phyloP scores from a whole-genome alignment of 768 basidiomycete species.

The Rubroboletus pulcherrimus region DNA sequence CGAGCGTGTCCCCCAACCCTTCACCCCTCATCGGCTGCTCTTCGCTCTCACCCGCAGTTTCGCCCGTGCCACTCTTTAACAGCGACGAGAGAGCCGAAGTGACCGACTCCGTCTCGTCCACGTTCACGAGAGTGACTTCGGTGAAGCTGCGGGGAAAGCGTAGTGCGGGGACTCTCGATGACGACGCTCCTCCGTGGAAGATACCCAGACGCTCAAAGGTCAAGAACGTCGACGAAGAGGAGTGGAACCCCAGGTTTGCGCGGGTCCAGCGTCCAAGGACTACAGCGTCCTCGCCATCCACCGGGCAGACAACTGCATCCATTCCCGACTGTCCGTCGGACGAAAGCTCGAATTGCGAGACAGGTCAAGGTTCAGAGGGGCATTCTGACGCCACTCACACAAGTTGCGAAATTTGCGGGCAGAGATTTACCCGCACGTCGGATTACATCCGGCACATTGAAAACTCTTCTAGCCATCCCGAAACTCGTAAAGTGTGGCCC shows the following conservation, averaged over 20 bases:
- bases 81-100: neutral
- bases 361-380: neutral
- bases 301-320: neutral
- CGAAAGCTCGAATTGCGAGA: neutral
- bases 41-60: neutral
- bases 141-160: constrained; percentile 13
- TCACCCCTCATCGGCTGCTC: neutral
- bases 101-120: neutral
- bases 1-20: neutral
- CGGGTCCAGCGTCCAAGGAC: constrained; percentile 5
- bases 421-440: constrained; percentile 18
- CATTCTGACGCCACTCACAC: neutral
- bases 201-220: constrained; percentile 8
- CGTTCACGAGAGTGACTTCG: neutral
- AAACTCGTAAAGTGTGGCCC: constrained; percentile 25
- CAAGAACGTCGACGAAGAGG: constrained; percentile 20
- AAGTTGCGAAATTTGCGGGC: constrained; percentile 15
- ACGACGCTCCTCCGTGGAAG: constrained; percentile 1
- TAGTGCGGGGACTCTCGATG: neutral
- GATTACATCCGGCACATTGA: constrained; percentile 21
- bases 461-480: constrained; percentile 21
- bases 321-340: neutral
- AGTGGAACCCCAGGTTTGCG: constrained; percentile 14
- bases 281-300: neutral
- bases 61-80: neutral